phyloP scores from a whole-genome alignment of 768 basidiomycete species.

The Antrodiella citrinella region DNA sequence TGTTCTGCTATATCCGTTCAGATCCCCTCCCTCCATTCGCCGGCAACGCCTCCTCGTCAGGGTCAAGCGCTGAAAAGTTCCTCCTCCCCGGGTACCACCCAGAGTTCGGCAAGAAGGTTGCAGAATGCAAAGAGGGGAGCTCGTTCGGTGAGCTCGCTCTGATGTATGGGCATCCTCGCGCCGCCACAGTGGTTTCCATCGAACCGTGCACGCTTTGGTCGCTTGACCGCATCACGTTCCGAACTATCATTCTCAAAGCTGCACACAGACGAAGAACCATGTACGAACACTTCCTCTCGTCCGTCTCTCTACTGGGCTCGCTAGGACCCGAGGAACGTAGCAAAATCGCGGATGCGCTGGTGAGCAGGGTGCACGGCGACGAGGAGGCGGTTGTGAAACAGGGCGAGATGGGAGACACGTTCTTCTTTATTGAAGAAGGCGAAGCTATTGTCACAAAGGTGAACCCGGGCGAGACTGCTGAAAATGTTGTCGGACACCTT shows the following conservation, averaged over 20 bases:
- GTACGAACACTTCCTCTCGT: constrained; percentile 95
- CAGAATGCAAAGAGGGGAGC: constrained; percentile 74
- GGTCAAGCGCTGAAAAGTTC: constrained; percentile 43
- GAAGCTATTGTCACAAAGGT: constrained; percentile 81
- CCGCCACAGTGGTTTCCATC: constrained; percentile 86
- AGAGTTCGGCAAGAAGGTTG: constrained; percentile 73
- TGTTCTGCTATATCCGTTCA: constrained; percentile 75
- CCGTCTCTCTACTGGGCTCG: constrained; percentile 79
- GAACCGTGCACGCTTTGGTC: constrained; percentile 86
- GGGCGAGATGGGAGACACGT: constrained; percentile 94
- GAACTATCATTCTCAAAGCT: constrained; percentile 92
- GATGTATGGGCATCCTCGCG: constrained; percentile 96
- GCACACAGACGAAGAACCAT: constrained; percentile 86
- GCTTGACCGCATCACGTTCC: constrained; percentile 95
- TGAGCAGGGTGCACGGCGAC: constrained; percentile 71
- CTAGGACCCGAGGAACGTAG: constrained; percentile 84
- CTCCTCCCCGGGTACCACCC: constrained; percentile 59
- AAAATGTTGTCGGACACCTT: constrained; percentile 67
- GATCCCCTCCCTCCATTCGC: constrained; percentile 58
- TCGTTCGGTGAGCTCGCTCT: constrained; percentile 95
- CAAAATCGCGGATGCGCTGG: constrained; percentile 95
- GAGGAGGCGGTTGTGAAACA: constrained; percentile 85
- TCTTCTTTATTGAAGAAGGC: constrained; percentile 96
- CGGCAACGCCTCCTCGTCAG: constrained; percentile 34
- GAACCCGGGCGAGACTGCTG: constrained; percentile 48